Conservation (phyloP, 2,329 filamentous ascomycete species). For the Teratosphaeria zuluensis region DNA sequence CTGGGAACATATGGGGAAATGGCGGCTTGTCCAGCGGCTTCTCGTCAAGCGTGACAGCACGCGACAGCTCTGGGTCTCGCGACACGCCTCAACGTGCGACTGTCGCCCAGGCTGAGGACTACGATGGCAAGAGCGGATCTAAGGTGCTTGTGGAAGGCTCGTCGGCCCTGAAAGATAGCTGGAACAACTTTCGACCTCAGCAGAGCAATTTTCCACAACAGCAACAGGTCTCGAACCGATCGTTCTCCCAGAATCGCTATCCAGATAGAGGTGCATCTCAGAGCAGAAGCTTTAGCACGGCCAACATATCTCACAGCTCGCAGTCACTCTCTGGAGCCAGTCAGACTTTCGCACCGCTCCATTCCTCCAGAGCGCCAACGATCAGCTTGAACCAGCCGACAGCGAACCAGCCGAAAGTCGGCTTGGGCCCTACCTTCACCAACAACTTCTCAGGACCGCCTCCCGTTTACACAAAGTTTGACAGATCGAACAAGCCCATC, state of each 20-base stretch:
- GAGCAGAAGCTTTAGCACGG: slow-evolving; percentile 28
- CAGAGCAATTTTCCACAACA: not conserved
- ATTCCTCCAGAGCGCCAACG: slow-evolving; percentile 13
- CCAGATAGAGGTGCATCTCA: slow-evolving; percentile 29
- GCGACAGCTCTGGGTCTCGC: slow-evolving; percentile 18
- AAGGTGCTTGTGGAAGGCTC: slow-evolving; percentile 54
- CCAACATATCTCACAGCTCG: slow-evolving; percentile 16
- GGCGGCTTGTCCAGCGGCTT: slow-evolving; percentile 13
- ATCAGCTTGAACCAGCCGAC: slow-evolving; percentile 16
- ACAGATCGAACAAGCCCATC: slow-evolving; percentile 21
- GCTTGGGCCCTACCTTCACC: slow-evolving; percentile 13
- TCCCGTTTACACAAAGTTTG: slow-evolving; percentile 27
- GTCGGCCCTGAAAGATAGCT: slow-evolving; percentile 60
- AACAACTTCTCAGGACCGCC: slow-evolving; percentile 16
- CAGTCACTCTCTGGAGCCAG: slow-evolving; percentile 24
- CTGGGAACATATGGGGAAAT: slow-evolving; percentile 22
- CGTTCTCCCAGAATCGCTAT: slow-evolving; percentile 25
- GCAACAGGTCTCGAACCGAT: slow-evolving; percentile 9
- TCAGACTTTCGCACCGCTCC: slow-evolving; percentile 13
- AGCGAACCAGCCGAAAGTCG: slow-evolving; percentile 12
- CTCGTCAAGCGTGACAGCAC: slow-evolving; percentile 9
- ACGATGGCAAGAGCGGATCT: slow-evolving; percentile 56
- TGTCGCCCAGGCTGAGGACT: slow-evolving; percentile 17
- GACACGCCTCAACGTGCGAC: slow-evolving; percentile 14
- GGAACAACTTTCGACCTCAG: slow-evolving; percentile 13